A percentile compares a stretch with the other conserved stretches of the same genome.
These are phyloP conservation scores for Apiospora arundinis DNA, from an alignment of 2,329 filamentous ascomycete genomes.

Conservation along the genomic window DNA sequence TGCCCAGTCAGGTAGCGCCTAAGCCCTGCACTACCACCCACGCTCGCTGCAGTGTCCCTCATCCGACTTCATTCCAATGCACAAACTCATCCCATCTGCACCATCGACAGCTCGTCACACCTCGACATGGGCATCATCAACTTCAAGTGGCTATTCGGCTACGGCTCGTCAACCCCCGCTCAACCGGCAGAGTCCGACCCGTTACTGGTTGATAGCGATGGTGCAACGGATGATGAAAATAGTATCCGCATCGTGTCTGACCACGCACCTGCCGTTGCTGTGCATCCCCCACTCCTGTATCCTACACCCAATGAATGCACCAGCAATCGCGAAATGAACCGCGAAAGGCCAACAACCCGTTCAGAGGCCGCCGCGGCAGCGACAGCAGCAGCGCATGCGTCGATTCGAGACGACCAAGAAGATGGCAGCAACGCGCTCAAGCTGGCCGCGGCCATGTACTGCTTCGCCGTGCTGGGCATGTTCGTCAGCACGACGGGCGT, in stretches of 20 bases:
- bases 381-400: neutral
- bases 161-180: neutral
- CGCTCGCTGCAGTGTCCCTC: neutral
- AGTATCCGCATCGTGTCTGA: neutral
- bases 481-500: conserved; percentile 16
- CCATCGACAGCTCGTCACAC: neutral
- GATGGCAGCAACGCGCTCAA: neutral
- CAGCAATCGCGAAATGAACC: too few relatives aligned
- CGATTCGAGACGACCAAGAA: neutral
- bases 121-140: neutral
- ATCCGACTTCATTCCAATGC: neutral
- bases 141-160: neutral
- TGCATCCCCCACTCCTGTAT: neutral
- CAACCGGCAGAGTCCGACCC: neutral
- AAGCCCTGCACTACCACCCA: neutral
- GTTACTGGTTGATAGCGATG: neutral
- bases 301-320: neutral
- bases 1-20: neutral
- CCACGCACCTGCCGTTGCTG: neutral
- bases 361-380: neutral
- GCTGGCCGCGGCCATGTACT: conserved; percentile 20
- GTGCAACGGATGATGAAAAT: neutral
- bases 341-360: neutral
- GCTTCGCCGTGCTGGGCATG: conserved; percentile 18
- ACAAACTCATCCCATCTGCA: neutral